Base-by-base conservation (phyloP, 2,329 filamentous ascomycete species). In the Neofusicoccum kwambonambiense region DNA sequence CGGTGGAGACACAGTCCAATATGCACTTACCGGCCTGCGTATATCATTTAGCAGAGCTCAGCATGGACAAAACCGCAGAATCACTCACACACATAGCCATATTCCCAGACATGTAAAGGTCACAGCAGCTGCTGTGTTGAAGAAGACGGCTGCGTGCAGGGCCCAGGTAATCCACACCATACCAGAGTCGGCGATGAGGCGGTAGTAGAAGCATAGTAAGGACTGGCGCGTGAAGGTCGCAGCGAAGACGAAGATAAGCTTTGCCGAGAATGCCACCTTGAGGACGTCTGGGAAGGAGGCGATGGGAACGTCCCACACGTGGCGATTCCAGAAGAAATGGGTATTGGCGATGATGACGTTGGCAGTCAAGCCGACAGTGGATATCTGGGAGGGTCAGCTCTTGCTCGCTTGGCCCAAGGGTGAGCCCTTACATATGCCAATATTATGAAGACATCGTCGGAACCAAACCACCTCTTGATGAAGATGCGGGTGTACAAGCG, bases 151-250 rank as follows among this genome's bases (percentile, higher is more conserved):
- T 6, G 68, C 69, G 56, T 81, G 79, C 3, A 82, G 70, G 2
- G 77, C 68, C 73, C 75, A 77, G 13, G 67, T 72, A 70, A 80
- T 82, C 71, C 75, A 75, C 1, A 58, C 69, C 56, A 74, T 75
- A 1, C 74, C 74, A n/a, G 75, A 76, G 66, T 82, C 79, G 9
- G 74, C 65, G 7, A 81, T 72, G 9, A 82, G 71, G 12, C 81
- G 76, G 61, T 81, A 81, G 67, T 82, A 83, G 68, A 82, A 81
- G 68, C 72, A 77, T 39, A 81, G 76, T 8, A 82, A 70, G 0
- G 78, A 81, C 15, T 81, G 70, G 15, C 80, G 72, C 0, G 79
- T 81, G 64, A 80, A 81, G 0, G 76, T 78, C 0, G 79, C 73
- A 1, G 79, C 79, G 12, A 75, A 69, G 1, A 74, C 75, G 67